A percentile compares a stretch with the other conserved stretches of the same genome.
phyloP scores from a whole-genome alignment of 352 stramenopile species.

The Globisporangium emineosum region DNA sequence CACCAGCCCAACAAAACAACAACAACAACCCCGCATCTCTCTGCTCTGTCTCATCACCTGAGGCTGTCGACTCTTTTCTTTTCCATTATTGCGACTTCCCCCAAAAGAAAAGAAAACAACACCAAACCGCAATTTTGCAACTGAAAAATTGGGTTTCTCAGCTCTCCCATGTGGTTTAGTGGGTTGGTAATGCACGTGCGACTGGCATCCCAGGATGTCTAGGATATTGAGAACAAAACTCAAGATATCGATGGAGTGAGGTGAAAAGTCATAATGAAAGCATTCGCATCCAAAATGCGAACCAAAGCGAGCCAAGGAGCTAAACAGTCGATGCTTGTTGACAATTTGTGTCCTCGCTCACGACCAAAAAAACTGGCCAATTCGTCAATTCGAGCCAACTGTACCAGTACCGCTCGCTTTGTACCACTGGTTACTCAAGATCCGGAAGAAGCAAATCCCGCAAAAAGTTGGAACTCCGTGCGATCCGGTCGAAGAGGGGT shows the following conservation, averaged over 20 bases:
- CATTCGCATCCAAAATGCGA: background rate
- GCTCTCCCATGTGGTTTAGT: background rate
- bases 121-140: background rate
- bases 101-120: background rate
- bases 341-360: too few relatives aligned
- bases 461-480: constrained; percentile 1
- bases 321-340: background rate
- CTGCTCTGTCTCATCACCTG: too few relatives aligned
- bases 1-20: background rate
- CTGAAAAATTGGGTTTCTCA: background rate
- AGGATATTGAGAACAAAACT: background rate
- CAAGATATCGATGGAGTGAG: background rate
- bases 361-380: too few relatives aligned
- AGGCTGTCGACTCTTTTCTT: background rate
- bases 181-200: background rate
- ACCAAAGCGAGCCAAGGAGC: background rate
- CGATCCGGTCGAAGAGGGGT: constrained; percentile 11
- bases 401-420: background rate
- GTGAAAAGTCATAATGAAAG: background rate
- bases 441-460: constrained; percentile 10
- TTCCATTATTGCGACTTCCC: background rate
- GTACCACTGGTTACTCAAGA: background rate
- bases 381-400: background rate
- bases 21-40: too few relatives aligned
- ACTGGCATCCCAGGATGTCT: background rate